These are phyloP conservation scores for Chlamydomonas schloesseri DNA, from an alignment of 139 green algal species.

Conservation along the genomic window DNA sequence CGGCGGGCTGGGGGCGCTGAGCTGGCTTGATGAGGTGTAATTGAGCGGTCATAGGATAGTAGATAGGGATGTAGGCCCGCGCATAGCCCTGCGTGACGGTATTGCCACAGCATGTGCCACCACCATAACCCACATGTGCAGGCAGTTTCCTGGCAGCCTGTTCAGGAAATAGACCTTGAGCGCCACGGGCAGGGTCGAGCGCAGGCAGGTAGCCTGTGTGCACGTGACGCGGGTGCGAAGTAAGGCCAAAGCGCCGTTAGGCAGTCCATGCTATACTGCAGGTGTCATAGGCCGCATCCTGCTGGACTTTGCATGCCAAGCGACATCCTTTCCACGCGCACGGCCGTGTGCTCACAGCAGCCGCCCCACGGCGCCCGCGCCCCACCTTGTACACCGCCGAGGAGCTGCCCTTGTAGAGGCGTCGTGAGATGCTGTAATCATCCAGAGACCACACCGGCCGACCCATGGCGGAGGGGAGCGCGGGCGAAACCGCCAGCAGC, in stretches of 20 bases:
- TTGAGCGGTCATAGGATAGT: too few relatives aligned
- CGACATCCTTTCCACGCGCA: too few relatives aligned
- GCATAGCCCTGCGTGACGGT: too few relatives aligned
- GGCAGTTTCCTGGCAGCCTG: background rate
- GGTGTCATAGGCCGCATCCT: too few relatives aligned
- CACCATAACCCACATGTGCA: conserved; percentile 33
- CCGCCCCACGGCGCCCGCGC: too few relatives aligned
- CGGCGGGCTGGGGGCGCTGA: too few relatives aligned
- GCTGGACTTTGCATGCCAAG: too few relatives aligned
- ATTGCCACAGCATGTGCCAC: too few relatives aligned
- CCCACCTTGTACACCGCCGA: conserved; percentile 29
- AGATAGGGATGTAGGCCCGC: too few relatives aligned
- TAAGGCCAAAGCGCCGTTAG: background rate
- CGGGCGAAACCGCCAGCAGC: background rate
- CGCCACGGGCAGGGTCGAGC: background rate
- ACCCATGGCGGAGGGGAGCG: conserved; percentile 3
- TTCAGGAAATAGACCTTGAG: conserved; percentile 40
- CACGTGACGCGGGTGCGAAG: background rate
- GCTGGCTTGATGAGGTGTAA: too few relatives aligned
- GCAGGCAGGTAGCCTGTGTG: conserved; percentile 3
- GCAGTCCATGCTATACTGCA: background rate
- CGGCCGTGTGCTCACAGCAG: too few relatives aligned
- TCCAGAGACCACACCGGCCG: background rate
- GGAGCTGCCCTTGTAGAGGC: conserved; percentile 30
- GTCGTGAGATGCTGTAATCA: background rate